Base-by-base conservation (phyloP, 352 stramenopile species). In the Globisporangium megalacanthum region DNA sequence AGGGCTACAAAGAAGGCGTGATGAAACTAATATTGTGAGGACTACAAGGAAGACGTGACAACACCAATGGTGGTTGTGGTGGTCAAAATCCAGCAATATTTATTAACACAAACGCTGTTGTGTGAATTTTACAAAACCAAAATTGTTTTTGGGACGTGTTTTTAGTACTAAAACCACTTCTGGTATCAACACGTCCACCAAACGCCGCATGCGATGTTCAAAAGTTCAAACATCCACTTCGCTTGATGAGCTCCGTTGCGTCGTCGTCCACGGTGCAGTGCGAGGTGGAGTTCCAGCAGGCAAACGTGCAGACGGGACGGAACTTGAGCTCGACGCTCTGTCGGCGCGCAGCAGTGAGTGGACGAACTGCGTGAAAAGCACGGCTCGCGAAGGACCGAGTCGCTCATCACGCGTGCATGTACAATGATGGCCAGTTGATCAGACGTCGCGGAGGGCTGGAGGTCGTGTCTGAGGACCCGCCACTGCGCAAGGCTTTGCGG, bases 241-340 rank as follows among this genome's bases (percentile, higher is more conserved):
- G 35, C 8, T 4, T 13, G 35, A 56, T 44, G 25, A 51, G 17
- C 31, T 7, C 15, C 25, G 39, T 31, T 22, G 31, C 8, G 25
- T 25, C 8, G 19, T 39, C 35, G 1, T 19, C 33, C 15, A 9
- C 45, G 6, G 46, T 59, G 35, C 48, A 17, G 10, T 89, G 79
- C 60, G 70, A 76, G 58, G 42, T 87, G 39, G 77, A 89, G 66
- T 67, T 82, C 66, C 79, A 89, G 60, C 58, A 80, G 39, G 75
- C 77, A 4, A 73, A 86, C 36, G 75, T 73, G 37, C 58, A 62
- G 20, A 77, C 70, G 1, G 77, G 79, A 1, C 73, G 75, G 55
- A 87, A 77, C 45, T 61, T 79, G 6, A 56, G 60, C 58, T 73
- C 79, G 46, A 68, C 54, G 22, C 10, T 74, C 10, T 87, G 70